These are phyloP conservation scores for Exophiala calicioides DNA, from an alignment of 2,329 filamentous ascomycete species.

Conservation along the genomic window DNA sequence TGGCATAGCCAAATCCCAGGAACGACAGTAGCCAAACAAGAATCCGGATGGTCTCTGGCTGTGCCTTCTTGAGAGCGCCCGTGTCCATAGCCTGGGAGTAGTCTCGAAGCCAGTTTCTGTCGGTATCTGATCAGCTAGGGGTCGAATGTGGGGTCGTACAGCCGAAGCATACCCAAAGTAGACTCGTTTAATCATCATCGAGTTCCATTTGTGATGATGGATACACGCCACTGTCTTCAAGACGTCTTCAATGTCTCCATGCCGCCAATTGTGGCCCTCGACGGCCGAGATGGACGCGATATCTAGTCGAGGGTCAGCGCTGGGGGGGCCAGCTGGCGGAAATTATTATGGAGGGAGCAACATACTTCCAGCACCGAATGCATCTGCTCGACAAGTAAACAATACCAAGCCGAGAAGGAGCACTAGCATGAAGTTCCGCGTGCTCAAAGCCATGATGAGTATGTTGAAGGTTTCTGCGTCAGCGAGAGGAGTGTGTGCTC, in stretches of 20 bases:
- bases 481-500: no score
- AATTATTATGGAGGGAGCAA: no score
- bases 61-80: conserved; percentile 75
- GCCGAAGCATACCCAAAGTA: conserved; percentile 57
- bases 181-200: conserved; percentile 75
- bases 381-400: conserved; percentile 42
- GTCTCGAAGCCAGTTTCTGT: conserved; percentile 75
- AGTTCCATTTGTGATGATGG: conserved; percentile 81
- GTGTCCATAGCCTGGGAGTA: conserved; percentile 84
- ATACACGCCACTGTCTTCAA: conserved; percentile 76
- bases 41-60: conserved; percentile 74
- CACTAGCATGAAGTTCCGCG: conserved; percentile 24
- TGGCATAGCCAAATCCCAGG: conserved; percentile 81
- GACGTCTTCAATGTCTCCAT: conserved; percentile 76
- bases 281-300: conserved; percentile 53
- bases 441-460: conserved; percentile 22
- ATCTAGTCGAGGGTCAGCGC: conserved; percentile 35
- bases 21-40: conserved; percentile 81
- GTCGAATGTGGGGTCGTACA: no score
- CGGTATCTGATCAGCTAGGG: not conserved
- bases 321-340: no score
- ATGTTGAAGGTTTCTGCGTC: conserved; percentile 1
- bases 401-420: conserved; percentile 41
- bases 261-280: conserved; percentile 55
- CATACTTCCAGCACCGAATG: conserved; percentile 49